Conservation (phyloP, 2,329 filamentous ascomycete species). For the Neopestalotiopsis rosae region DNA sequence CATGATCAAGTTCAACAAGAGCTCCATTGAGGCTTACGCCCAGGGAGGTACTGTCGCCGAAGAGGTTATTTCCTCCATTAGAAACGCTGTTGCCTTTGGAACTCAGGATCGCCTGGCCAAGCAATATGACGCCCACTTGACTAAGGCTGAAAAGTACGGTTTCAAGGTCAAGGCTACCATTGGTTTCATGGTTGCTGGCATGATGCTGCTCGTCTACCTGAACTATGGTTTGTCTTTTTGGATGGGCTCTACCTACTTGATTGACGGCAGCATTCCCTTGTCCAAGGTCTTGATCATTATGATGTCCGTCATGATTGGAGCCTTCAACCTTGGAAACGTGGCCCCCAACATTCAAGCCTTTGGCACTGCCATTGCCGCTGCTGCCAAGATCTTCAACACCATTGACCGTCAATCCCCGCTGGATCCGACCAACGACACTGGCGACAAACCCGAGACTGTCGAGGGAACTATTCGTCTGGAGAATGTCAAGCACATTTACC, state of each 20-base stretch:
- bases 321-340: constrained; percentile 88
- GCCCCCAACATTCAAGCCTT: constrained; percentile 88
- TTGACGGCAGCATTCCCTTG: constrained; percentile 68
- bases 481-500: constrained; percentile 91
- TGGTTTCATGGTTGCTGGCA: constrained; percentile 78
- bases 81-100: constrained; percentile 90
- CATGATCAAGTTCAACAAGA: constrained; percentile 82
- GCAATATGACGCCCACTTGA: constrained; percentile 81
- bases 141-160: constrained; percentile 75
- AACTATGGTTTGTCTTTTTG: constrained; percentile 91
- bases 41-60: constrained; percentile 87
- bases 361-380: constrained; percentile 80
- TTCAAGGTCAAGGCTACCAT: constrained; percentile 75
- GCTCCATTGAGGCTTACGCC: constrained; percentile 79
- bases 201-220: constrained; percentile 85
- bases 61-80: constrained; percentile 91
- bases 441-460: constrained; percentile 74
- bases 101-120: constrained; percentile 90
- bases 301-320: constrained; percentile 90
- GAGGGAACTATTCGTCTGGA: constrained; percentile 81
- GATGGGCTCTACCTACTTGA: constrained; percentile 80
- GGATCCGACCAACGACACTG: constrained; percentile 74
- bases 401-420: constrained; percentile 89
- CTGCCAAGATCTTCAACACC: constrained; percentile 89
- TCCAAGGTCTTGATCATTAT: constrained; percentile 82